Base-by-base conservation (phyloP, 2,329 filamentous ascomycete species). In the Xylaria polymorpha region DNA sequence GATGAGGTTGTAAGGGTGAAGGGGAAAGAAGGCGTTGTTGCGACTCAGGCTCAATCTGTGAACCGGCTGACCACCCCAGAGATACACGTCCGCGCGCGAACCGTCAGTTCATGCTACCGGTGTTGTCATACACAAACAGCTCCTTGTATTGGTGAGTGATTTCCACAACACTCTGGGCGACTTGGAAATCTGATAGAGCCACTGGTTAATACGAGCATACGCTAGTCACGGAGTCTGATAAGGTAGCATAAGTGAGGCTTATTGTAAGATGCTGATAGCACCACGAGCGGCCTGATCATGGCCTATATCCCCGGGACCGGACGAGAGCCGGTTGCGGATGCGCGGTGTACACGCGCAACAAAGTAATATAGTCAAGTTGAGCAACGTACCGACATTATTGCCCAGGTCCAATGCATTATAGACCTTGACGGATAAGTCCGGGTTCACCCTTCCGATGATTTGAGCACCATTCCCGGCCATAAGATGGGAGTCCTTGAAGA, bases 101-200 rank as follows among this genome's bases (percentile, higher is more conserved):
- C 67, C 75, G 77, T 80, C 78, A 80, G 74, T 78, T 77, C 76
- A 77, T 75, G 74, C 74, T 72, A 64, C 70, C 70, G 70, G 71
- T 77, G 72, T 73, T 84, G 64, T 88, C 87, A 77, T 92, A 94
- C 43, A 82, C 75, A 79, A 98, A 98, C 61, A 98, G 91, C 70
- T 89, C 85, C 77, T 91, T 92, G 78, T 94, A 89, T 59, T 90
- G 87, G 81, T 98, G 94, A 41, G 94, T 96, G 43, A 90, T 91
- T 67, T 98, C 92, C 18, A 97, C 94, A 3, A 98, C 92, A 0
- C 91, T 88, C 66, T 93, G 90, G 69, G 90, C 91, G 41, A 93
- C 86, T 62, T 85, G 86, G 80, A 92, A 93, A 81, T 98, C 94
- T 95, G 73, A 15, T 18, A 61, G 29, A 44, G 29, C 12, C 9